Evolutionary conservation across 345 rosid genomes (phyloP).

Genomic region (Moringa oleifera): DNA sequence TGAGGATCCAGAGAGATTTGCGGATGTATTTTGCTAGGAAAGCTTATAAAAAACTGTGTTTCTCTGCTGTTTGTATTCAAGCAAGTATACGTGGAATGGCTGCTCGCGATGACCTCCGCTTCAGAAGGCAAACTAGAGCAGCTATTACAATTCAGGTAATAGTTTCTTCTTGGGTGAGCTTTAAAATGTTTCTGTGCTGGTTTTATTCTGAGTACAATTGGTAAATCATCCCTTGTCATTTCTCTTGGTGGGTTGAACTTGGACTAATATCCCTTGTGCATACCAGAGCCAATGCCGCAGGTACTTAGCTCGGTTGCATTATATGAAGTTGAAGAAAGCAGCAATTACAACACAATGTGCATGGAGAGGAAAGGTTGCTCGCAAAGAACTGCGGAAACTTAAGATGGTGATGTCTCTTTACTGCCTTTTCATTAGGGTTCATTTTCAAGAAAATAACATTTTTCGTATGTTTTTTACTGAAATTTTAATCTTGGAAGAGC

Average conservation of each 20-base stretch:
- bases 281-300: slow-evolving; percentile 71
- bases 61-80: slow-evolving; percentile 67
- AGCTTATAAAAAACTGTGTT: slow-evolving; percentile 49
- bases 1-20: slow-evolving; percentile 71
- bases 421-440: background rate
- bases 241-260: slow-evolving; percentile 13
- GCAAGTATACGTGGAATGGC: slow-evolving; percentile 90
- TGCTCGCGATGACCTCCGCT: slow-evolving; percentile 69
- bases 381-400: slow-evolving; percentile 79
- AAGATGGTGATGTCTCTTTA: slow-evolving; percentile 63
- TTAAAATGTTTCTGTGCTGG: background rate
- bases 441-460: background rate
- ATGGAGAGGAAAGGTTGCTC: slow-evolving; percentile 95
- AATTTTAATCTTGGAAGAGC: background rate
- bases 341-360: slow-evolving; percentile 83
- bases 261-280: slow-evolving; percentile 17
- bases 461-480: background rate
- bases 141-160: slow-evolving; percentile 75
- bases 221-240: slow-evolving; percentile 1
- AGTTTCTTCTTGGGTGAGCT: background rate
- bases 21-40: slow-evolving; percentile 83
- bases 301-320: slow-evolving; percentile 57
- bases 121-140: slow-evolving; percentile 74
- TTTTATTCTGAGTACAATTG: background rate
- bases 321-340: slow-evolving; percentile 63